Base-by-base conservation (phyloP, 2,329 filamentous ascomycete genomes). In the Talaromyces sp. region DNA sequence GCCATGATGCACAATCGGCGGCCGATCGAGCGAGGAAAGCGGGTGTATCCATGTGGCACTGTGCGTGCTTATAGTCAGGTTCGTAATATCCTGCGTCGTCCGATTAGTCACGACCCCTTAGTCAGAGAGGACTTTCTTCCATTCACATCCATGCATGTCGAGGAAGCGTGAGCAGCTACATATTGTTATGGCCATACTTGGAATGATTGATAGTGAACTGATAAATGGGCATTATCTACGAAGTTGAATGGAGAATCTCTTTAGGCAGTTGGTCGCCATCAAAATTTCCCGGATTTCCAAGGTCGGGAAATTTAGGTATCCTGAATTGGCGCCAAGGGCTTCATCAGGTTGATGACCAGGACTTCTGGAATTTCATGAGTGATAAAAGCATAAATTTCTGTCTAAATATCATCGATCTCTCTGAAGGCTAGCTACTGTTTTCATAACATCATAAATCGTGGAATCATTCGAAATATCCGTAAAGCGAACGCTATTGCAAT, bases 101-200 rank as follows among this genome's bases (percentile, higher is more conserved):
- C 81, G 74, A 37, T 84, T 86, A n/a, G n/a, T n/a, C n/a, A n/a
- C n/a, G n/a, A n/a, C 37, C 9, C n/a, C 1, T 10, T 40, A 19
- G 17, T 1, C 19, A 13, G 10, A 22, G 19, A 5, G 21, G 13
- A 21, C 19, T 2, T 6, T 1, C 19, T 2, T 6, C 1, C 2
- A 41, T 28, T 7, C 25, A 15, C 10, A 25, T 6, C 3, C 40
- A 41, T 28, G 25, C 17, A 22, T 22, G 6, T 25, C 21, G 9
- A 15, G 11, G 10, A 21, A 7, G n/a, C 9, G 37, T 39, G 8
- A 19, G n/a, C 8, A 40, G 37, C 37, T 40, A 40, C 37, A 40
- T 40, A 40, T 40, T 19, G 25, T 28, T 7, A 28, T 28, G 25
- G 17, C 37, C n/a, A 40, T 8, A n/a, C 5, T 10, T 17, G 15